Conservation (phyloP, 345 rosid genomes). For the Kernera saxatilis region DNA sequence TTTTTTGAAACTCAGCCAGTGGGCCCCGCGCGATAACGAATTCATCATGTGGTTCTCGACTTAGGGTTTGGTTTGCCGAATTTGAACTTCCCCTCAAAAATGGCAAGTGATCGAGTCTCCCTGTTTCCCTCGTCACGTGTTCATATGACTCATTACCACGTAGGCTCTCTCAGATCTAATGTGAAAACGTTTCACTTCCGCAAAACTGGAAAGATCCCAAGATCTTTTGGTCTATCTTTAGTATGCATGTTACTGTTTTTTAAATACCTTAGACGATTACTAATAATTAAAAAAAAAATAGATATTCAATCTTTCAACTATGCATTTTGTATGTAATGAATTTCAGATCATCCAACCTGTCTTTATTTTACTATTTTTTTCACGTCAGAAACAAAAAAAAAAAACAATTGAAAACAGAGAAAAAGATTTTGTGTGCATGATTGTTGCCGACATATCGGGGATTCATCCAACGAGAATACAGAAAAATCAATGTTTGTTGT, state of each 20-base stretch:
- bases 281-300: neutral
- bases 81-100: neutral
- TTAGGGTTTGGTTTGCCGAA: constrained; percentile 2
- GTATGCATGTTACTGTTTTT: neutral
- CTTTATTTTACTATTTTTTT: neutral
- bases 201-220: neutral
- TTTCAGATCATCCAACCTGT: neutral
- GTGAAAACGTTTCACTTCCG: neutral
- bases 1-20: too few species aligned
- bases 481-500: constrained; percentile 6
- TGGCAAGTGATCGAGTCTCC: neutral
- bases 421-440: constrained; percentile 18
- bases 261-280: neutral
- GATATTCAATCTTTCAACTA: too few species aligned
- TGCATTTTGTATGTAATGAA: neutral
- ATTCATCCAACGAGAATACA: constrained; percentile 15
- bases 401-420: neutral
- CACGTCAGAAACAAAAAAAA: too few species aligned
- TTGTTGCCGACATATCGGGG: constrained; percentile 33
- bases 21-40: neutral
- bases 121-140: neutral
- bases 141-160: constrained; percentile 8
- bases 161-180: neutral
- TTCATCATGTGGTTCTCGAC: constrained; percentile 10
- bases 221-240: neutral